A percentile compares a stretch with the other conserved stretches of the same genome.
Evolutionary conservation across 768 basidiomycete species (phyloP).

Genomic region (Termitomyces sp.): DNA sequence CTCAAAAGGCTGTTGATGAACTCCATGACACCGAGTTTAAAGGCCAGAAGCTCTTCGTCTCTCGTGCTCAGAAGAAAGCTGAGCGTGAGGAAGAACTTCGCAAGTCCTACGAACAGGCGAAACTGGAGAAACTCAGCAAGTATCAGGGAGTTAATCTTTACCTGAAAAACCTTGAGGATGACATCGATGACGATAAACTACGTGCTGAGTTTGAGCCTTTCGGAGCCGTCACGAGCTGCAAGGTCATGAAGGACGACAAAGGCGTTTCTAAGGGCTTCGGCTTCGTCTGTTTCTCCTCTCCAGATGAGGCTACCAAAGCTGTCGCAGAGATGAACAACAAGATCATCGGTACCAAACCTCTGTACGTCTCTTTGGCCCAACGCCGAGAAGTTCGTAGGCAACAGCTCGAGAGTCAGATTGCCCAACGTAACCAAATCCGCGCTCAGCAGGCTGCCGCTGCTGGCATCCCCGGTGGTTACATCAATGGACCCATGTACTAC

Average conservation of each 20-base stretch:
- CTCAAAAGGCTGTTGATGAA: conserved; percentile 82
- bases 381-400: conserved; percentile 97
- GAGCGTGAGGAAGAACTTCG: conserved; percentile 98
- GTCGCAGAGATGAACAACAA: conserved; percentile 99
- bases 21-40: conserved; percentile 84
- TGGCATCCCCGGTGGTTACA: conserved; percentile 77
- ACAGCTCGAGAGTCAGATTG: conserved; percentile 98
- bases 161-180: conserved; percentile 99
- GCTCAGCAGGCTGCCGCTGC: conserved; percentile 94
- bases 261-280: conserved; percentile 93
- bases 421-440: conserved; percentile 95
- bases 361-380: conserved; percentile 98
- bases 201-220: conserved; percentile 95
- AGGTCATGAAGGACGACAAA: conserved; percentile 99
- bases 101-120: conserved; percentile 89
- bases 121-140: conserved; percentile 97
- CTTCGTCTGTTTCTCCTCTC: conserved; percentile 97
- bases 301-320: conserved; percentile 98
- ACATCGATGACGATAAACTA: conserved; percentile 96
- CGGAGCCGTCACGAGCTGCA: conserved; percentile 96
- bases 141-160: conserved; percentile 99
- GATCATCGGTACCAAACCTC: conserved; percentile 97
- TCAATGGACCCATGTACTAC: conserved; percentile 86
- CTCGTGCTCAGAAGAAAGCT: conserved; percentile 96
- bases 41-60: conserved; percentile 90